Base-by-base conservation (phyloP, 306 rosid genomes). In the Vigna angularis region DNA sequence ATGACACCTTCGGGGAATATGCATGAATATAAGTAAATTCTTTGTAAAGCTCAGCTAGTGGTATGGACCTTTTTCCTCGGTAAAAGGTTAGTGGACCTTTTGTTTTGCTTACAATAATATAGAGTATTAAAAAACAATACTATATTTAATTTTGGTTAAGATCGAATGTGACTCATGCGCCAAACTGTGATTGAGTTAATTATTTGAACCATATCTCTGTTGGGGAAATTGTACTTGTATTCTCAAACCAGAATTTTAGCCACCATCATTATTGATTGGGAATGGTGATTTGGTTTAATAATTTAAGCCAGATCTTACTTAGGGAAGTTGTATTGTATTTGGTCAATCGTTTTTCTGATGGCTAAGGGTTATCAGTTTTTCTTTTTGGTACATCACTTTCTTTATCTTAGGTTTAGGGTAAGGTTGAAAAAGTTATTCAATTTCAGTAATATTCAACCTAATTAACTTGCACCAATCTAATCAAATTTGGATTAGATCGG, bases 11-110 rank as follows among this genome's bases (percentile, higher is more conserved):
- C 47, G 11, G 55, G 66, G 51, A 38, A 56, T 40, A 73, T 34
- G 28, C 76, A 72, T 53, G 65, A 72, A 53, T 73, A 56, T 55
- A 40, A 20, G 48, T 34, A 38, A 40, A 74, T 74, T 44, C 32
- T 44, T 59, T 42, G 2, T 58, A 74, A 74, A 74, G 70, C 17
- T 74, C 51, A 22, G 44, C 4, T 57, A 73, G 78, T 65, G 70
- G 70, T 32, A 34, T 56, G 77, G 67, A 42, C 50, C 38, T 56
- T 57, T 57, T 20, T 57, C 50, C 72, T 66, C 53, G 72, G 53
- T 42, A 66, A 66, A 66, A 44, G 69, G 53, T 66, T 66, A 66
- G 52, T 66, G 72, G 72, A 42, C n/a, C 34, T 66, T 66, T 66
- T 42, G 50, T 44, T 66, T 18, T 74, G 16, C 47, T 16, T 71